Base-by-base conservation (phyloP, 345 rosid species). In the Sonneratia caseolaris region DNA sequence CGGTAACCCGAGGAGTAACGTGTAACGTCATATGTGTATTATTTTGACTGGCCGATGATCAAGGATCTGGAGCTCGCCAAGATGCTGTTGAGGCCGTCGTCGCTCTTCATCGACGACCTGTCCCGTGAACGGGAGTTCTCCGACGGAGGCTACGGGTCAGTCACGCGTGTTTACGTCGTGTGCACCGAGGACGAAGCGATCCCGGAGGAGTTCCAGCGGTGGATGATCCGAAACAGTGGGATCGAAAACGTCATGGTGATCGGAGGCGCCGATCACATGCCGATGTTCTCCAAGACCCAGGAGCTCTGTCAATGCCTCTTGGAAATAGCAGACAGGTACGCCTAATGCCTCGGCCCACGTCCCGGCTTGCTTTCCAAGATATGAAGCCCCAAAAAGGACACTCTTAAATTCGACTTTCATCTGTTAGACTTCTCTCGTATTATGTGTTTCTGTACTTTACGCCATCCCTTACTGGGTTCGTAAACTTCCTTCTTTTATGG, bases 1-100 rank as follows among this genome's bases (percentile, higher is more conserved):
- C 8, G 8, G 6, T 14, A 27, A 27, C 32, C 0, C 1, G 32
- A 27, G 32, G 32, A 27, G 32, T 27, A 27, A 22, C 18, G 24
- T 9, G 19, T 40, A 40, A 0, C 43, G 9, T 40, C 5, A 40
- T 8, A 40, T 15, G 14, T 11, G 18, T 14, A 10, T 47, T 48
- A 15, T 48, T 69, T 5, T 47, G 5, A 72, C 0, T 67, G 73
- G 77, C 75, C 32, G 32, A 27, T 45, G 24, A 7, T 70, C 15
- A 42, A 84, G 86, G 84, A 82, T 82, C 72, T 79, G 55, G 83
- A 84, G 69, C 81, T 84, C 3, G 82, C 68, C 14, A 62, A 80
- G 77, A 70, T 70, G 53, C 36, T 76, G 71, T 49, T 67, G 53
- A 82, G 88, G 27, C 88, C 84, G 5, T 76, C 82, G 59, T 82